A percentile compares a stretch with the other conserved stretches of the same genome.
Conservation (phyloP, 139 green algal species). For the Desmodesmus armatus region DNA sequence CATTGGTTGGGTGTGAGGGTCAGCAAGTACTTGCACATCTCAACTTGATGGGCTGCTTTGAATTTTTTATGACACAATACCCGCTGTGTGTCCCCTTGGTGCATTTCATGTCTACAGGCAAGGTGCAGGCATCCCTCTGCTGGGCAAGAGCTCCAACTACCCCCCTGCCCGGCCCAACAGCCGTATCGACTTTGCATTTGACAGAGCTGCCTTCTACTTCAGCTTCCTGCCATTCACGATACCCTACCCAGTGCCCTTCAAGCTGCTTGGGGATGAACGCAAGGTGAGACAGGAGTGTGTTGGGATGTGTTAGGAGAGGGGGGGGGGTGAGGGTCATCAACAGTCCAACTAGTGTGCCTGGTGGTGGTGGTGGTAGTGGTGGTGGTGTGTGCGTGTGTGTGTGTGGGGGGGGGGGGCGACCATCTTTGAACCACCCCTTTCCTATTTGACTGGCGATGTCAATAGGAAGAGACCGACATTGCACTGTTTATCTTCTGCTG, state of each 20-base stretch:
- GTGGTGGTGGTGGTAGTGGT: not conserved
- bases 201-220: constrained; percentile 88
- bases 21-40: too few relatives aligned
- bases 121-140: constrained; percentile 75
- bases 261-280: constrained; percentile 92
- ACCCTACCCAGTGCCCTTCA: constrained; percentile 98
- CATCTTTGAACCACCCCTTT: too few relatives aligned
- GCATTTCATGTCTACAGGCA: constrained; percentile 46
- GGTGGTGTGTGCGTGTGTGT: not conserved
- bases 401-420: too few relatives aligned
- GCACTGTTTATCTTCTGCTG: not conserved
- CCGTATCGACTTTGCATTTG: constrained; percentile 92
- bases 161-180: constrained; percentile 66
- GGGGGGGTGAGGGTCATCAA: too few relatives aligned
- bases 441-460: too few relatives aligned
- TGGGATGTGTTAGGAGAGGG: not conserved
- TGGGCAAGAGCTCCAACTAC: constrained; percentile 80
- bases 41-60: too few relatives aligned
- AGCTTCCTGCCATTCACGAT: constrained; percentile 86
- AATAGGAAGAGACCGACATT: too few relatives aligned
- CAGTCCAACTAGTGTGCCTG: not conserved
- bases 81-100: too few relatives aligned
- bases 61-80: too few relatives aligned
- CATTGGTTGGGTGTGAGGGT: too few relatives aligned
- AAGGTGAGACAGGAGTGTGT: constrained; percentile 71